Percentiles rank a stretch among this genome's conserved stretches.
Evolutionary conservation across 1,139 yeast genomes (phyloP).

Genomic region (Yamadazyma triangularis): DNA sequence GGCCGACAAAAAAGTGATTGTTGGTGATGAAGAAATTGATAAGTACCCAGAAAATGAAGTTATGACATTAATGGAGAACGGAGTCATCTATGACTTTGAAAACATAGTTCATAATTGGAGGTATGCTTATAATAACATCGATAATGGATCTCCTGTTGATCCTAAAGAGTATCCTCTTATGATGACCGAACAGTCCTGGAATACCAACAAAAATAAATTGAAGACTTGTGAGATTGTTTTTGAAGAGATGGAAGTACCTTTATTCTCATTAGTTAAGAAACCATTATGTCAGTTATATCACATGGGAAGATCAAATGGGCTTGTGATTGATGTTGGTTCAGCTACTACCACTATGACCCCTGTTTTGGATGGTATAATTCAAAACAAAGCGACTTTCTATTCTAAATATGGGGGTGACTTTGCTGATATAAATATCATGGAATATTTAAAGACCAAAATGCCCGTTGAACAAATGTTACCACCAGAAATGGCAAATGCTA

Average conservation of each 20-base stretch:
- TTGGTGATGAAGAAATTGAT: slow-evolving; percentile 50
- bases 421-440: slow-evolving; percentile 49
- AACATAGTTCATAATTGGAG: slow-evolving; percentile 56
- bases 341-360: slow-evolving; percentile 63
- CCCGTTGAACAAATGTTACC: slow-evolving; percentile 29
- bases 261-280: slow-evolving; percentile 62
- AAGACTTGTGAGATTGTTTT: slow-evolving; percentile 60
- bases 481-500: slow-evolving; percentile 15
- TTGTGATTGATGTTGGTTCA: slow-evolving; percentile 67
- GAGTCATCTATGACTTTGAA: slow-evolving; percentile 63
- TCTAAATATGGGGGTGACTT: slow-evolving; percentile 70
- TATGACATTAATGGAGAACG: slow-evolving; percentile 61
- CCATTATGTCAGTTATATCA: slow-evolving; percentile 70
- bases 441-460: slow-evolving; percentile 31
- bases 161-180: slow-evolving; percentile 59
- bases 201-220: slow-evolving; percentile 47
- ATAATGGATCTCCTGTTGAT: slow-evolving; percentile 36
- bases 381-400: slow-evolving; percentile 55
- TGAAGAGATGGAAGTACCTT: slow-evolving; percentile 60
- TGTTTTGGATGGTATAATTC: slow-evolving; percentile 63
- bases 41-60: slow-evolving; percentile 45
- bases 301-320: slow-evolving; percentile 61
- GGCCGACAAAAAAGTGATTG: slow-evolving; percentile 23
- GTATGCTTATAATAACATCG: slow-evolving; percentile 50
- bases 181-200: slow-evolving; percentile 63